Base-by-base conservation (phyloP, 129 eudicot genomes). In the Silybum marianum region DNA sequence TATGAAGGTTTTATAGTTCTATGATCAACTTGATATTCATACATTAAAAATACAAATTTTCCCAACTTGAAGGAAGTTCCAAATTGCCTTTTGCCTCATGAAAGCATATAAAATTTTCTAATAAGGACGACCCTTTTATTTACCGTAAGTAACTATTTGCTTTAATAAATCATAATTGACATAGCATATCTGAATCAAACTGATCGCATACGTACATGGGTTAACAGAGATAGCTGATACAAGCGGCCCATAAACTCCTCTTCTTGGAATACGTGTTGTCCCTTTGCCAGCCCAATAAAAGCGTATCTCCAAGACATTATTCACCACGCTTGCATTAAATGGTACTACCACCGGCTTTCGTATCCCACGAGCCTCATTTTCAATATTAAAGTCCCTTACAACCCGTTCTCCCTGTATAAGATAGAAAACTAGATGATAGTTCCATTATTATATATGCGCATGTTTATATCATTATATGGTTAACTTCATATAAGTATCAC, bases 221-320 rank as follows among this genome's bases (percentile, higher is more conserved):
- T 85, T 60, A 13, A 90, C 95, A 16, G 95, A 85, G 51, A 90
- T 88, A 73, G 95, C 97, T 34, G 97, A 92, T 81, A 92, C 63
- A n/a, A 92, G 94, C 21, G 97, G 88, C 51, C 97, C 97, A 80
- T 92, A 92, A 74, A 78, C 79, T 72, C 97, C 97, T 80, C 93
- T 90, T 24, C 26, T 69, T 18, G 95, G 97, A 68, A 90, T 67
- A 13, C 93, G 86, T 14, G 95, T 85, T 44, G 91, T 92, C 80
- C 97, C 97, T 86, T 82, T 92, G 38, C 93, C 88, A 74, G 87
- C 91, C 90, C 89, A 92, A 54, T 90, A 82, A 65, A 92, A 88
- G n/a, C 93, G 86, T 74, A 92, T 84, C 84, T 92, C 97, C 78
- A 92, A 76, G 6, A 84, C 82, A 69, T 74, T 82, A 80, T 87